These are phyloP conservation scores for Cytospora paraplurivora DNA, from an alignment of 2,329 filamentous ascomycete species.

Conservation along the genomic window DNA sequence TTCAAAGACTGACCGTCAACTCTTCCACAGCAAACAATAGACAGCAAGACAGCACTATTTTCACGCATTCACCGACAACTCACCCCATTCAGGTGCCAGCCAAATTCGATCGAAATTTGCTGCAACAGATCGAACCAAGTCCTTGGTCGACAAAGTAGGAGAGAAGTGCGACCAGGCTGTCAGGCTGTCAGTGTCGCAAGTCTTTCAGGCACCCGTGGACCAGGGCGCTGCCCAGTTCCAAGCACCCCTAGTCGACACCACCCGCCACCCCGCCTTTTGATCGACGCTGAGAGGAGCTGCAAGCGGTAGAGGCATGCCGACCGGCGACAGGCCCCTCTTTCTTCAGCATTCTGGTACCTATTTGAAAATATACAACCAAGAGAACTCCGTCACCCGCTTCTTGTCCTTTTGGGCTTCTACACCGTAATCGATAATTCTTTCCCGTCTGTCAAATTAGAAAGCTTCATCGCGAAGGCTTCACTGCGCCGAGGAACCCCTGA, in stretches of 20 bases:
- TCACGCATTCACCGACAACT: too few species aligned
- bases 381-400: not conserved
- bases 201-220: too few species aligned
- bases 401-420: not conserved
- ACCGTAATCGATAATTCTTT: not conserved
- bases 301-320: constrained; percentile 5
- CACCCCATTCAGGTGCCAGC: too few species aligned
- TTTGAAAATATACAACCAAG: too few species aligned
- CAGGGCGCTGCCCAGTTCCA: constrained; percentile 5
- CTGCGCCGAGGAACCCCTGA: not conserved
- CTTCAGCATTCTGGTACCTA: not conserved
- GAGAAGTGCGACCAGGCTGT: too few species aligned
- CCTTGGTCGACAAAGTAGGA: too few species aligned
- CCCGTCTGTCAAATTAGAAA: not conserved
- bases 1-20: too few species aligned
- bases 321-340: constrained; percentile 29
- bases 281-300: constrained; percentile 14
- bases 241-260: constrained; percentile 5
- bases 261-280: constrained; percentile 24
- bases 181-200: too few species aligned
- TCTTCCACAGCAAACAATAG: too few species aligned
- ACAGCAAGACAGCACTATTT: too few species aligned
- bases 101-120: too few species aligned
- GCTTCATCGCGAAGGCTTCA: not conserved
- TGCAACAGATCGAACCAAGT: too few species aligned